A percentile compares a stretch with the other conserved stretches of the same genome.
These are phyloP conservation scores for Solanum chilense DNA, from an alignment of 257 asterid species.

Conservation along the genomic window DNA sequence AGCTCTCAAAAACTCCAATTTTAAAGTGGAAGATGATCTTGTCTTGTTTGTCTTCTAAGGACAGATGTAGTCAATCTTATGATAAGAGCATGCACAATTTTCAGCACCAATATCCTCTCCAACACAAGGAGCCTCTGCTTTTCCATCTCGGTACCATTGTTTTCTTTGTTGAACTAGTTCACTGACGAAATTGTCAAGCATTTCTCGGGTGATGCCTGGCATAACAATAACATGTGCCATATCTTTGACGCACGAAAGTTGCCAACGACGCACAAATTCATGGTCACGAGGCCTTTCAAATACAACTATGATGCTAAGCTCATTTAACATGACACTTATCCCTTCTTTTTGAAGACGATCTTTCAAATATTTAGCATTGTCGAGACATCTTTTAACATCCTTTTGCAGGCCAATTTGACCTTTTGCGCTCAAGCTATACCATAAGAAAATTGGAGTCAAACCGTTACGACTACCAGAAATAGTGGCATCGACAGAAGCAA, in stretches of 20 bases:
- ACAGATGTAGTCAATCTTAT: background rate
- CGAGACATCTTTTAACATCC: conserved; percentile 1
- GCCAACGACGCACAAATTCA: background rate
- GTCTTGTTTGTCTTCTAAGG: background rate
- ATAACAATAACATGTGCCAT: conserved; percentile 13
- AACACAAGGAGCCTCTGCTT: background rate
- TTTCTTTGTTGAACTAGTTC: background rate
- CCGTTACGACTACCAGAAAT: conserved; percentile 19
- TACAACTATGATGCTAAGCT: background rate
- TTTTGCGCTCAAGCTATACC: conserved; percentile 12
- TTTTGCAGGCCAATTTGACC: background rate
- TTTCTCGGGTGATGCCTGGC: conserved; percentile 7
- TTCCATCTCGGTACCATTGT: background rate
- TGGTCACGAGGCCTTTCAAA: background rate
- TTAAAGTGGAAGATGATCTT: background rate
- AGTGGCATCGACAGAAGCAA: conserved; percentile 15
- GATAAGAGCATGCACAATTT: background rate
- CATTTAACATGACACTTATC: conserved; percentile 8
- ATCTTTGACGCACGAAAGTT: background rate
- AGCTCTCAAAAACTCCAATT: too few species aligned
- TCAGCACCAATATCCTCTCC: conserved; percentile 1
- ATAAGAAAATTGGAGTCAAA: conserved; percentile 8
- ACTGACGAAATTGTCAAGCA: background rate
- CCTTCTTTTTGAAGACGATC: conserved; percentile 7
- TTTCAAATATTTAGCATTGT: conserved; percentile 4